Percentiles rank a stretch among this genome's conserved stretches.
phyloP scores from a whole-genome alignment of 2,329 filamentous ascomycete genomes.

The Ceratocystis variospora region DNA sequence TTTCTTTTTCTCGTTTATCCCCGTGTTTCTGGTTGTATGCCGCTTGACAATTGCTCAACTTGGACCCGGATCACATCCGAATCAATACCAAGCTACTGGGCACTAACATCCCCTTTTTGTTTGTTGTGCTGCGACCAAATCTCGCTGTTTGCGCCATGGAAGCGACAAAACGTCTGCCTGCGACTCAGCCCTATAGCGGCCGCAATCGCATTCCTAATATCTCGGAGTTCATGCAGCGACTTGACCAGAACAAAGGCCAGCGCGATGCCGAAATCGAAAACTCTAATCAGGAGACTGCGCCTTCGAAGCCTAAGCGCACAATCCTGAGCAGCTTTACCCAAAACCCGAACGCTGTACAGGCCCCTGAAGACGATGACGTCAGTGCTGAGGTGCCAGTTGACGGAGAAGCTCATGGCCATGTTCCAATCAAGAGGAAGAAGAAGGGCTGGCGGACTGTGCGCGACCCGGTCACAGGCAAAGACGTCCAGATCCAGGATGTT shows the following conservation, averaged over 20 bases:
- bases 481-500: constrained; percentile 76
- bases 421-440: constrained; percentile 28
- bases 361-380: background rate
- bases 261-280: constrained; percentile 60
- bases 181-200: constrained; percentile 64
- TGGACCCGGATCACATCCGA: background rate
- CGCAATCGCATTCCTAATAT: constrained; percentile 77
- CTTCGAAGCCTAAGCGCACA: background rate
- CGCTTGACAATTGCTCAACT: background rate
- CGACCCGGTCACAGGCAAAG: constrained; percentile 74
- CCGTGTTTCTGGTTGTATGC: background rate
- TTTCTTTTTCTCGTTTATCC: background rate
- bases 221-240: constrained; percentile 62
- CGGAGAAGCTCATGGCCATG: constrained; percentile 23
- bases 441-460: constrained; percentile 59
- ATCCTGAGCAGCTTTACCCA: constrained; percentile 24
- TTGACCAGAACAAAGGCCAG: constrained; percentile 66
- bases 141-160: constrained; percentile 25
- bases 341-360: constrained; percentile 24
- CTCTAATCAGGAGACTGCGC: constrained; percentile 22
- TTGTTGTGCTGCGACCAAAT: background rate
- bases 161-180: constrained; percentile 31
- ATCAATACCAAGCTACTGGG: background rate
- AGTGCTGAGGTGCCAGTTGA: constrained; percentile 30
- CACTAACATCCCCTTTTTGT: background rate